Evolutionary conservation across 768 basidiomycete species (phyloP).

Genomic region (Termitomyces heimii): DNA sequence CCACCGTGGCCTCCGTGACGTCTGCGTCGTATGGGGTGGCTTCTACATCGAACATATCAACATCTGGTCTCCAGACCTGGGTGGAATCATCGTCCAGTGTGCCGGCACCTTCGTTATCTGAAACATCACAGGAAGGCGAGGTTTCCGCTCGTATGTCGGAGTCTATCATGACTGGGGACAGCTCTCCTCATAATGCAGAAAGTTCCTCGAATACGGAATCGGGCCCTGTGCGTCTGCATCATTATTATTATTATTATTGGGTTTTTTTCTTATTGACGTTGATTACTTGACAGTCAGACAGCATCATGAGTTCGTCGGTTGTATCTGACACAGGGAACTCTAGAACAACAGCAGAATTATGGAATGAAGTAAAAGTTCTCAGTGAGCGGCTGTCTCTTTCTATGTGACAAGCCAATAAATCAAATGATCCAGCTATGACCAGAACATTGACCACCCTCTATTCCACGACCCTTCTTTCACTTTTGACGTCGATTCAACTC

Average conservation of each 20-base stretch:
- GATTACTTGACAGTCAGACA: conserved; percentile 23
- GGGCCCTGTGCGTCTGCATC: conserved; percentile 6
- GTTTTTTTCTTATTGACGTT: too few species aligned
- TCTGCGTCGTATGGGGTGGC: conserved; percentile 15
- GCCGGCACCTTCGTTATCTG: conserved; percentile 12
- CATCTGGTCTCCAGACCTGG: conserved; percentile 33
- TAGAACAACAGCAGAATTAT: conserved; percentile 74
- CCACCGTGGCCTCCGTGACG: conserved; percentile 31
- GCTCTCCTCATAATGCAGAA: conserved; percentile 25
- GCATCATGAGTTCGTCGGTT: conserved; percentile 24
- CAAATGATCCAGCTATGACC: conserved; percentile 63
- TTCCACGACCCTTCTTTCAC: conserved; percentile 74
- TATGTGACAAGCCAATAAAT: background rate
- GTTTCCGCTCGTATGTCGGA: conserved; percentile 26
- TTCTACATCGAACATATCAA: conserved; percentile 8
- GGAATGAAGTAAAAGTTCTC: conserved; percentile 90
- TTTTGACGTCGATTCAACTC: conserved; percentile 86
- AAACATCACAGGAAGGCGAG: conserved; percentile 11
- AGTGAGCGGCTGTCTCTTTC: conserved; percentile 36
- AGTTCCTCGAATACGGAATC: conserved; percentile 16
- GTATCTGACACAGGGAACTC: conserved; percentile 26
- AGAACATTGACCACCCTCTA: conserved; percentile 84
- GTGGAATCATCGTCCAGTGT: conserved; percentile 19
- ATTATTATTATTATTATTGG: too few species aligned
- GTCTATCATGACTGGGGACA: conserved; percentile 25